phyloP scores from a whole-genome alignment of 257 asterid species.

The Galeopsis tetrahit region DNA sequence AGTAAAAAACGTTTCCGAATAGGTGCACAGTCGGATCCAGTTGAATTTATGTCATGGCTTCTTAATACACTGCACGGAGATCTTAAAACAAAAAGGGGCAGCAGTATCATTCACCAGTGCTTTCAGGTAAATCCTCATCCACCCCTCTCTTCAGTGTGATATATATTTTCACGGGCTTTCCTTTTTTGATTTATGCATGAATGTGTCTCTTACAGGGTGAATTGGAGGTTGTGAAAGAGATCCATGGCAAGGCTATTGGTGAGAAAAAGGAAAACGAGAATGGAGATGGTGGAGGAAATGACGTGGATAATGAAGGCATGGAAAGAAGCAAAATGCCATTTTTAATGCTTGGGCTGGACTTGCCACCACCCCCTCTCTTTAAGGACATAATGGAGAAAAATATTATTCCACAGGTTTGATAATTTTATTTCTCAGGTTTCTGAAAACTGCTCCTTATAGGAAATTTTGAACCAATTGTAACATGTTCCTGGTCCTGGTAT shows the following conservation, averaged over 20 bases:
- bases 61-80: conserved; percentile 80
- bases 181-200: conserved; percentile 23
- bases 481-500: conserved; percentile 22
- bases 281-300: conserved; percentile 51
- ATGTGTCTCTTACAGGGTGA: conserved; percentile 67
- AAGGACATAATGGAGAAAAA: conserved; percentile 96
- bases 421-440: conserved; percentile 1
- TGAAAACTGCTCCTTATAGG: conserved; percentile 23
- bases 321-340: conserved; percentile 86
- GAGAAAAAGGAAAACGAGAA: conserved; percentile 49
- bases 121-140: conserved; percentile 64
- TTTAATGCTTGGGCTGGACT: conserved; percentile 94
- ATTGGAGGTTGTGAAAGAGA: conserved; percentile 87
- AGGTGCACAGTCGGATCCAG: conserved; percentile 96
- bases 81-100: conserved; percentile 70
- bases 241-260: conserved; percentile 47
- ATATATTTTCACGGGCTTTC: neutral
- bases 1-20: conserved; percentile 87
- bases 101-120: conserved; percentile 88
- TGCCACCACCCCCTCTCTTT: conserved; percentile 98
- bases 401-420: conserved; percentile 90
- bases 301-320: conserved; percentile 35
- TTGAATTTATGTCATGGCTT: conserved; percentile 96
- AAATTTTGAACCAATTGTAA: neutral
- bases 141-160: conserved; percentile 1